A percentile compares a stretch with the other conserved stretches of the same genome.
Conservation (phyloP, 2,329 filamentous ascomycete genomes). For the Xylaria digitata region DNA sequence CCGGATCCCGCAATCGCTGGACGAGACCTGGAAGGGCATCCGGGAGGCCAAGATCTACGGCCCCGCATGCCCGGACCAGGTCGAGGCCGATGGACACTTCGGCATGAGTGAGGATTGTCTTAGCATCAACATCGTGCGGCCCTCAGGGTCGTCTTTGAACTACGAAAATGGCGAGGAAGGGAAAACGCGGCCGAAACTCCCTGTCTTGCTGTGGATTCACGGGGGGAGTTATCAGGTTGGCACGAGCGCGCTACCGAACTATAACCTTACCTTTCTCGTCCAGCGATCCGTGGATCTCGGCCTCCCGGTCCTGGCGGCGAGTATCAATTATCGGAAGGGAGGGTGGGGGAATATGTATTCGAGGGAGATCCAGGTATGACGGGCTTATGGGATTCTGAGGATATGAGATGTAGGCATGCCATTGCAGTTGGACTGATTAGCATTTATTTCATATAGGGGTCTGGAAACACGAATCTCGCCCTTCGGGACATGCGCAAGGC, state of each 20-base stretch:
- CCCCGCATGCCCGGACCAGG: conserved; percentile 48
- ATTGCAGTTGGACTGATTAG: neutral
- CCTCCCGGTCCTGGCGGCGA: conserved; percentile 60
- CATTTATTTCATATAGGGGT: conserved; percentile 38
- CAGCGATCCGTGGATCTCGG: conserved; percentile 56
- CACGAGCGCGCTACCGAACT: conserved; percentile 57
- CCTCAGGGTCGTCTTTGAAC: conserved; percentile 33
- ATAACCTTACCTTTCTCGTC: conserved; percentile 71
- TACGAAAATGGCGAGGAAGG: neutral
- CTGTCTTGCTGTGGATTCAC: conserved; percentile 52
- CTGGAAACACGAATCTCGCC: conserved; percentile 47
- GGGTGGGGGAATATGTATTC: conserved; percentile 49
- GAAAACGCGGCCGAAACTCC: conserved; percentile 37
- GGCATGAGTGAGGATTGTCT: conserved; percentile 51
- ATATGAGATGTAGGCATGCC: neutral
- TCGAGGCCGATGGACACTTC: conserved; percentile 36
- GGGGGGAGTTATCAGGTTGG: conserved; percentile 48
- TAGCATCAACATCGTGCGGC: conserved; percentile 50
- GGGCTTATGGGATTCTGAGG: neutral
- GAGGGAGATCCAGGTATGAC: conserved; percentile 45
- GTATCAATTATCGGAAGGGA: conserved; percentile 58
- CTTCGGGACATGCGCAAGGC: conserved; percentile 47
- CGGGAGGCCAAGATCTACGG: conserved; percentile 59
- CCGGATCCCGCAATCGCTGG: conserved; percentile 52
- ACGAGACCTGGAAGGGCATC: conserved; percentile 53